Evolutionary conservation across 1,284 basidiomycete genomes (phyloP), one percentile per base, ranked within the genome.

Genomic region (Sporisorium iseilematis-ciliati): DNA sequence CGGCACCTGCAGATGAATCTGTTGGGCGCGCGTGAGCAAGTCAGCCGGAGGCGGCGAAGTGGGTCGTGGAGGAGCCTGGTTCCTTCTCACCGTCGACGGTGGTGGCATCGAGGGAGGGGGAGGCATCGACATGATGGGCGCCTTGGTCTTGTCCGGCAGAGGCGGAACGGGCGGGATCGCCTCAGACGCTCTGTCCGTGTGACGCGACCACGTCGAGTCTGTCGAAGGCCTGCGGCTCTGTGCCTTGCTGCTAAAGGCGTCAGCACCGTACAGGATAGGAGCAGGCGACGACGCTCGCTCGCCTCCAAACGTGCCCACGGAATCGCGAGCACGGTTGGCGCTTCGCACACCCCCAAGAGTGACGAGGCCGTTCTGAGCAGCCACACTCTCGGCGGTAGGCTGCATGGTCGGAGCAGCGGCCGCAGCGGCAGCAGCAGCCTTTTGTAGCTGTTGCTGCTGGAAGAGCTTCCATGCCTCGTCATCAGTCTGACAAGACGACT

Each of bases 21-120:
- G 72, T 25, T 73, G 72, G 5, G 74, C 78, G 12, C 75, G 71
- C 10, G 73, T 63, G 21, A 79, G 62, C 29, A 80, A 63, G 35
- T 78, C 76, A 1, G 78, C 56, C 2, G 80, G 80, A 33, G 77
- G 78, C 16, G 78, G 78, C 54, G 80, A 82, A 2, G 68, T 79
- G 12, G 80, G 78, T 10, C 78, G 78, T 0, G 62, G 56, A 11
- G 76, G 76, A 7, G 67, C 67, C n/a, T 41, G 61, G 48, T 52
- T 60, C 25, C 54, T 55, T 55, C 70, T 78, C 31, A 55, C 21
- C 21, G 56, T 29, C 35, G 80, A 57, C 21, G 80, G 80, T 43
- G 80, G 80, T 42, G 80, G 80, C 75, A 79, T 78, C 14, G 55
- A 60, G 4, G 79, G 80, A 18, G 80, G 80, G 11, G 78, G 78